These are phyloP conservation scores for Linnemannia elongata DNA, from an alignment of 192 early-diverging fungal species.

Conservation along the genomic window DNA sequence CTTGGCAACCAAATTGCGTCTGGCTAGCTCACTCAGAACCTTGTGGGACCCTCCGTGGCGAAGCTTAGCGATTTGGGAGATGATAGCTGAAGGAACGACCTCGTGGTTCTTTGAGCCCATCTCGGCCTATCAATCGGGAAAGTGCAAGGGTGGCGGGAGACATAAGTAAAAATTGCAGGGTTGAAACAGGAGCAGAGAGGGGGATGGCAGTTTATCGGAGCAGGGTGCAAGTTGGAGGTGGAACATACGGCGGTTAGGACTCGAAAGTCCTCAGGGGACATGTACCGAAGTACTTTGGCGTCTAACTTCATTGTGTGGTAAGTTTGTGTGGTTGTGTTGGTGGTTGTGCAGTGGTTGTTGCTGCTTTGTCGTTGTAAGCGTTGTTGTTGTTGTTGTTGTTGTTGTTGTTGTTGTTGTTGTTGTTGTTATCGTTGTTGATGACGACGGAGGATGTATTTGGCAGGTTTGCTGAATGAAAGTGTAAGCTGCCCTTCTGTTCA, in stretches of 20 bases:
- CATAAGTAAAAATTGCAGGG: neutral
- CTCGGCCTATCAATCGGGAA: constrained; percentile 72
- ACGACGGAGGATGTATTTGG: neutral
- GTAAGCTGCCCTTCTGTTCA: no score
- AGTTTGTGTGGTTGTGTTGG: neutral
- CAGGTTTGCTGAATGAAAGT: neutral
- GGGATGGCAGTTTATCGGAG: neutral
- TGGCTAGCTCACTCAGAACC: constrained; percentile 88
- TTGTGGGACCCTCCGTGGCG: constrained; percentile 89
- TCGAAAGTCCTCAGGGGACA: constrained; percentile 94
- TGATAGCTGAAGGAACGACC: constrained; percentile 92
- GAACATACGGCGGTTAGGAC: constrained; percentile 90
- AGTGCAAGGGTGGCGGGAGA: neutral
- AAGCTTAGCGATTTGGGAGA: constrained; percentile 94
- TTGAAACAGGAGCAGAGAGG: neutral
- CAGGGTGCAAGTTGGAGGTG: neutral
- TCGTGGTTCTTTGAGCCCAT: constrained; percentile 99
- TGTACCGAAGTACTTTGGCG: constrained; percentile 94
- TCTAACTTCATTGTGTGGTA: constrained; percentile 88
- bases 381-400: neutral
- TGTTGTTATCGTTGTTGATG: neutral
- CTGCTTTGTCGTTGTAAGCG: neutral
- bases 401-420: neutral
- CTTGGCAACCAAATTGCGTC: constrained; percentile 90
- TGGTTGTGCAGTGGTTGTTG: neutral